A percentile compares a stretch with the other conserved stretches of the same genome.
Evolutionary conservation across 2,329 filamentous ascomycete genomes (phyloP).

Genomic region (Chrysoporthe austroafricana): DNA sequence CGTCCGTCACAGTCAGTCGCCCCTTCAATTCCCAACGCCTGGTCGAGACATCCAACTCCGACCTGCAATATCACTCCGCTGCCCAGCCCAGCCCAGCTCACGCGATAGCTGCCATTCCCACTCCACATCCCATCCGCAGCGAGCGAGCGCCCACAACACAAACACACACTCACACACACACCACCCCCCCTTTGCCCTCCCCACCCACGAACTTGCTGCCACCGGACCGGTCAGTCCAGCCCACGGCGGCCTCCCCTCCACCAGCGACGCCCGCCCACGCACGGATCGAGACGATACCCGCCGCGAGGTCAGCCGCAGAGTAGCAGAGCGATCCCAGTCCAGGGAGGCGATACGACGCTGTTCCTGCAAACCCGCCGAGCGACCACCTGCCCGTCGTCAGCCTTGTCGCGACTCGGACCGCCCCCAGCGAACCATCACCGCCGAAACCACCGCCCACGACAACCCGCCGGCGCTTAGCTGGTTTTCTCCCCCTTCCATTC

Average conservation of each 20-base stretch:
- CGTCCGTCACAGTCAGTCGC: background rate
- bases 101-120: no score
- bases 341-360: background rate
- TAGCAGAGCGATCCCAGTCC: background rate
- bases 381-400: slow-evolving; percentile 1
- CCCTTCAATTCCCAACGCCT: slow-evolving; percentile 2
- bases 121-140: no score
- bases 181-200: no score
- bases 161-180: no score
- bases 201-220: no score
- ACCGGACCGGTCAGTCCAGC: no score
- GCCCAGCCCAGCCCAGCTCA: no score
- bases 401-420: slow-evolving; percentile 14
- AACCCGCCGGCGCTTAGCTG: slow-evolving; percentile 3
- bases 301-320: slow-evolving; percentile 2
- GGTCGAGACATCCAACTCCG: no score
- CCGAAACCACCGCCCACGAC: background rate
- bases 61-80: no score
- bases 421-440: background rate
- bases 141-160: no score
- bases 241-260: no score
- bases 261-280: background rate
- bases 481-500: no score
- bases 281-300: background rate
- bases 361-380: background rate